phyloP scores from a whole-genome alignment of 306 rosid genomes.

The Betula pendula region DNA sequence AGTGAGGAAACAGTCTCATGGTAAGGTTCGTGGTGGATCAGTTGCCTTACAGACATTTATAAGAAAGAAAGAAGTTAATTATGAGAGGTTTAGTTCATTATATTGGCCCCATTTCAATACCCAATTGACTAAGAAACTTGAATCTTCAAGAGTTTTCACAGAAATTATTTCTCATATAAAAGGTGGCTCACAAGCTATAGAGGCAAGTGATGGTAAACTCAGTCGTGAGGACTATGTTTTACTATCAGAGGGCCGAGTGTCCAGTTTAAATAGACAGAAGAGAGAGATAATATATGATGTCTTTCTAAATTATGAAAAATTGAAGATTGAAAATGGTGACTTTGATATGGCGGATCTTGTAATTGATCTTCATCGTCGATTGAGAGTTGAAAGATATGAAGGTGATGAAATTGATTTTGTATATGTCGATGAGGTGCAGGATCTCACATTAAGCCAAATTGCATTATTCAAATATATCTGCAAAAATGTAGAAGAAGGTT shows the following conservation, averaged over 20 bases:
- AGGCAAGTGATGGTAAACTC: conserved; percentile 44
- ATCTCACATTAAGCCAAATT: conserved; percentile 77
- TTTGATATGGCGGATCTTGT: conserved; percentile 81
- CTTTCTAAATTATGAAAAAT: conserved; percentile 58
- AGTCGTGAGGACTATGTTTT: conserved; percentile 47
- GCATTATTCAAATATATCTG: conserved; percentile 68
- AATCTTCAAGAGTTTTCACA: conserved; percentile 58
- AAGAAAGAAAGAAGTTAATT: conserved; percentile 63
- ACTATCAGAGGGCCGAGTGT: conserved; percentile 43
- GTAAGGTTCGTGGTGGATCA: conserved; percentile 38
- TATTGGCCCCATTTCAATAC: conserved; percentile 76
- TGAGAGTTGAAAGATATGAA: conserved; percentile 36
- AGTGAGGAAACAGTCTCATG: conserved; percentile 10
- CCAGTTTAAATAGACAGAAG: conserved; percentile 41
- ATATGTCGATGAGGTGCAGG: conserved; percentile 86
- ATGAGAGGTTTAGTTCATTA: conserved; percentile 54
- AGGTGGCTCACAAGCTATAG: conserved; percentile 51
- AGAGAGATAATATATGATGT: conserved; percentile 59
- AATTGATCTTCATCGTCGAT: conserved; percentile 55
- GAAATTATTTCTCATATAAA: conserved; percentile 78
- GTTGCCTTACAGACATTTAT: conserved; percentile 52
- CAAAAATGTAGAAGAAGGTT: conserved; percentile 76
- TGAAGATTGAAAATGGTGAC: conserved; percentile 62
- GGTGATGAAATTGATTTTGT: conserved; percentile 63
- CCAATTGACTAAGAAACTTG: conserved; percentile 54